Conservation (phyloP, 2,329 filamentous ascomycete species). For the Sporothrix sp. region DNA sequence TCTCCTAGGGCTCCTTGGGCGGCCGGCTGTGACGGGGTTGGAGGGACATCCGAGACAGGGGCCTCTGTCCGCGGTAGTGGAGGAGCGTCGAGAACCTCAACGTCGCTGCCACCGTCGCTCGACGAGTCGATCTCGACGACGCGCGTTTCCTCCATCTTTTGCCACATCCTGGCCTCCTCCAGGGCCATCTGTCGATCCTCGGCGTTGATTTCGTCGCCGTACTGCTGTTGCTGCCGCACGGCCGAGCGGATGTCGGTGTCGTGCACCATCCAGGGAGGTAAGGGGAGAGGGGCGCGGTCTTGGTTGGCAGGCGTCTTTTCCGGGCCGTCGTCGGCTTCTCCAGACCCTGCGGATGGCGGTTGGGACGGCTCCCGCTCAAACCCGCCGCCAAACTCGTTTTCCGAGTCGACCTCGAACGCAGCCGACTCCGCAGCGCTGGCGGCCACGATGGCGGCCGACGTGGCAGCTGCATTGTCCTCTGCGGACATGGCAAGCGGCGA, state of each 20-base stretch:
- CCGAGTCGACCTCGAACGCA: conserved; percentile 20
- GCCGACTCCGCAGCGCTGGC: conserved; percentile 18
- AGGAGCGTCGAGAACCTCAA: conserved; percentile 46
- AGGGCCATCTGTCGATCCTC: conserved; percentile 49
- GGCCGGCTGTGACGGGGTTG: not conserved
- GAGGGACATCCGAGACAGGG: not conserved
- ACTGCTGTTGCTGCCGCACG: conserved; percentile 47
- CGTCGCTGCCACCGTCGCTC: conserved; percentile 47
- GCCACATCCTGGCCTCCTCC: conserved; percentile 43
- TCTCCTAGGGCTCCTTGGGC: too few species aligned
- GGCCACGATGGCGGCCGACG: not conserved
- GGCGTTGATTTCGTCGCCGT: conserved; percentile 52
- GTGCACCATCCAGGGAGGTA: conserved; percentile 63
- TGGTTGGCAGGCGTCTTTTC: conserved; percentile 36
- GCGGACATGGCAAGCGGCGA: conserved; percentile 2
- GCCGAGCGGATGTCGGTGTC: conserved; percentile 56
- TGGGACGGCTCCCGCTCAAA: conserved; percentile 36
- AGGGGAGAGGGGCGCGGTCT: conserved; percentile 48
- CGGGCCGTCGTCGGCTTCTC: conserved; percentile 39
- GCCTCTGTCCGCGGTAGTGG: conserved; percentile 18
- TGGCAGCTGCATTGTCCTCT: not conserved
- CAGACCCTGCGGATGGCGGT: conserved; percentile 10
- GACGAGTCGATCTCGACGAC: conserved; percentile 52
- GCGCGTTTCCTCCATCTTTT: conserved; percentile 25
- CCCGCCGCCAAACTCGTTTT: conserved; percentile 51